Evolutionary conservation across 371 early-diverging fungal genomes (phyloP), one percentile per base, ranked within the genome.

Genomic region (Dichotomocladium elegans): DNA sequence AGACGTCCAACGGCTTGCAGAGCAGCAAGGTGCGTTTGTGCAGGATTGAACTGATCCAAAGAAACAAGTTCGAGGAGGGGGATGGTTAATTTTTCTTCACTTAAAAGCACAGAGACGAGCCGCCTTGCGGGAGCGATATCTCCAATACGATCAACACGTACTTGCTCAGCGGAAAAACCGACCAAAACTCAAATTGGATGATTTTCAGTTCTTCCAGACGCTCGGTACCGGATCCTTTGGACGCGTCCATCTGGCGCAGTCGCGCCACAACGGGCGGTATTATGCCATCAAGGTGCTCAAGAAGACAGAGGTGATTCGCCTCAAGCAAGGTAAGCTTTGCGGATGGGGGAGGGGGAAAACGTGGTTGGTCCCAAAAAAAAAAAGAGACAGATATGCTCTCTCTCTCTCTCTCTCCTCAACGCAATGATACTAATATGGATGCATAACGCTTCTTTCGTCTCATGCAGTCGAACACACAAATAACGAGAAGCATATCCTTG

Each of bases 251-350:
- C 59, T 88, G 31, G 73, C 77, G n/a, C 68, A 72, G 52, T 65
- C 65, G 47, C 81, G 72, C 28, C 50, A 59, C 30, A 70, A 64
- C 25, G 74, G 66, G 12, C 68, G 73, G 44, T 81, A 77, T 61
- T 85, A 79, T 56, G 98, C 98, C 7, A 93, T 96, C 64, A 97
- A 97, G 64, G 84, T 92, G 6, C 66, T 97, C 26, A 87, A 89
- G 48, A 97, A 96, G 60, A 84, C 88, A 11, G 92, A 95, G 54
- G 92, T 97, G 85, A 88, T 95, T 35, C 83, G 91, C 19, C 88
- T 93, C 60, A 94, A 94, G 63, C 94, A 94, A 89, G 88, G 37
- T 37, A 37, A 4, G 2, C 5, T 17, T 37, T n/a, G 21, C 1
- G 21, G 21, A n/a, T 37, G 37, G 35, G 6, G 37, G 9, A 15